Evolutionary conservation across 441 rosid species (phyloP).

Genomic region (Erodium chrysanthum): DNA sequence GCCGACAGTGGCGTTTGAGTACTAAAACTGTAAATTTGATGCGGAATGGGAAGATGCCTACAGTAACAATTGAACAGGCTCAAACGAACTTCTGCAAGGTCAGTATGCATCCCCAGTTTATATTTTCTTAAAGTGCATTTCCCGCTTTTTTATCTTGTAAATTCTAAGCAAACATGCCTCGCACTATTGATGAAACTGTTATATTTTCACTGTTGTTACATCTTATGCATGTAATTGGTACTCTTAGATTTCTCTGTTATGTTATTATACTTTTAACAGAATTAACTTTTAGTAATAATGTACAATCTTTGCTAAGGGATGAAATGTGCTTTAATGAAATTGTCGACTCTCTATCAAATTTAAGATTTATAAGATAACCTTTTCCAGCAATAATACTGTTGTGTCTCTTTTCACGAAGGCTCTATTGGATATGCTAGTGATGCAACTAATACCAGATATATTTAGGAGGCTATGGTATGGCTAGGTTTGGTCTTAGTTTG

Average conservation of each 20-base stretch:
- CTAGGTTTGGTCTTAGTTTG: background rate
- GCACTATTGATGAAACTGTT: background rate
- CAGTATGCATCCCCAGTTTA: conserved; percentile 16
- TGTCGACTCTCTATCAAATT: too few relatives aligned
- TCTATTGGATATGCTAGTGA: background rate
- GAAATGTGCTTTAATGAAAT: background rate
- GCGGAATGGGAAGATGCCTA: conserved; percentile 95
- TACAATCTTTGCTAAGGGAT: background rate
- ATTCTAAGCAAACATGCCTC: background rate
- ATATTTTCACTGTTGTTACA: background rate
- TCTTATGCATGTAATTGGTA: background rate
- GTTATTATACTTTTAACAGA: too few relatives aligned
- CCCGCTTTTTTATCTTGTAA: background rate
- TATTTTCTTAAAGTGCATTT: background rate
- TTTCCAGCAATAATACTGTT: too few relatives aligned
- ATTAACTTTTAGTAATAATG: background rate
- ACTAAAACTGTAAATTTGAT: conserved; percentile 80
- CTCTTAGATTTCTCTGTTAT: background rate
- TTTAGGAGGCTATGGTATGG: background rate
- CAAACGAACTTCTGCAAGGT: conserved; percentile 89
- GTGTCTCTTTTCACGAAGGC: background rate
- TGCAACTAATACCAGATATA: background rate
- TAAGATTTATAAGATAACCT: too few relatives aligned
- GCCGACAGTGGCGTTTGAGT: conserved; percentile 98
- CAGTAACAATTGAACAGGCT: conserved; percentile 97